These are phyloP conservation scores for Herpetomonas samuelpessoai DNA, from an alignment of 208 protist species.

Conservation along the genomic window DNA sequence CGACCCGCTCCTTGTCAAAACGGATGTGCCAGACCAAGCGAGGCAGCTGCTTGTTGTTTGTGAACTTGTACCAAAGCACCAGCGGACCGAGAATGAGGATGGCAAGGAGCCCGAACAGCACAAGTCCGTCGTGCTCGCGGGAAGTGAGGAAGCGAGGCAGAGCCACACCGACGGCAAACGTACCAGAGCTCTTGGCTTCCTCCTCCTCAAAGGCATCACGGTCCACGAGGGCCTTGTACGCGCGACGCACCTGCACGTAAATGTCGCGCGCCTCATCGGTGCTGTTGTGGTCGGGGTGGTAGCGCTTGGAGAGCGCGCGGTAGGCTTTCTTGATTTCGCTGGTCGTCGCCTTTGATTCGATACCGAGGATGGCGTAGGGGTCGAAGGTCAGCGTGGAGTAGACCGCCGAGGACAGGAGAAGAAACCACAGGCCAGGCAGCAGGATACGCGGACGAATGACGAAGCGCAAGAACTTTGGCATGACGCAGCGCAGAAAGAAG, in stretches of 20 bases:
- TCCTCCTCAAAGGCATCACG: conserved; percentile 90
- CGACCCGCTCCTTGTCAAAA: conserved; percentile 81
- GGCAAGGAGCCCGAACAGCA: conserved; percentile 80
- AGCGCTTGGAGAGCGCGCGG: conserved; percentile 71
- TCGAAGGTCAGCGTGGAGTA: conserved; percentile 88
- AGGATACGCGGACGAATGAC: conserved; percentile 81
- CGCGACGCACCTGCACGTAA: conserved; percentile 85
- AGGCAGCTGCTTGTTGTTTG: conserved; percentile 62
- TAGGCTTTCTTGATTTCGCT: conserved; percentile 88
- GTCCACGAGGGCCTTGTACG: conserved; percentile 92
- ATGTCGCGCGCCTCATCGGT: conserved; percentile 83
- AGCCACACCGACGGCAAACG: conserved; percentile 85
- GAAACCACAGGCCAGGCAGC: conserved; percentile 69
- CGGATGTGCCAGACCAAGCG: conserved; percentile 64
- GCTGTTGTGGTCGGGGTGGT: conserved; percentile 92
- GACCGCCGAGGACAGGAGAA: conserved; percentile 87
- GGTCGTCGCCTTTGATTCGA: conserved; percentile 51
- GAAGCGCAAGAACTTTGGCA: conserved; percentile 87
- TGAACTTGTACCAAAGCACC: conserved; percentile 82
- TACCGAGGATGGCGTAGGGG: conserved; percentile 74
- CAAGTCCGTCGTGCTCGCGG: conserved; percentile 85
- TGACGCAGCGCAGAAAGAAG: conserved; percentile 79
- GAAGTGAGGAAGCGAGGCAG: conserved; percentile 84
- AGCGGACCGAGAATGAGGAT: conserved; percentile 69
- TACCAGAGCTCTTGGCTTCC: conserved; percentile 61